Base-by-base conservation (phyloP, 1,139 yeast species). In the Schizosaccharomyces versatilis region DNA sequence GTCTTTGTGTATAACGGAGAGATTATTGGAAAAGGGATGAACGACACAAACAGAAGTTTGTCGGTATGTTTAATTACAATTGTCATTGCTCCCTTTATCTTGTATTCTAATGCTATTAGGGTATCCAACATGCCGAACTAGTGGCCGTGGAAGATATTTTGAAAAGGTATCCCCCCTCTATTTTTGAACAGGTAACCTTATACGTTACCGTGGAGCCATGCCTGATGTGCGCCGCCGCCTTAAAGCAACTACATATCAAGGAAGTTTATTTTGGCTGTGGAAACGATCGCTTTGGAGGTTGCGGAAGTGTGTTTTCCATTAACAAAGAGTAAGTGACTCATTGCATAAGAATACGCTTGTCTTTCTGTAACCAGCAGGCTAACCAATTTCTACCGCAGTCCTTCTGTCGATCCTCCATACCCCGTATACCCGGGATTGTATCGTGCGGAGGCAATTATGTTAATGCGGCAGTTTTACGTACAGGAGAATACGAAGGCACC, bases 201-300 rank as follows among this genome's bases (percentile, higher is more conserved):
- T 90, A 86, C 66, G 99, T 90, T 32, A 85, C 97, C 0, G 97
- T 90, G 1, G 99, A 90, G 66, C 99, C 99, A 0, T 90, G 99
- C 66, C 81, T 93, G 9, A 90, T 90, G 99, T 90, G 99, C 70
- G 97, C 96, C 0, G 80, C 94, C 38, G 90, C 95, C 1, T 68
- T 90, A 54, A 75, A 90, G 56, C 98, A 90, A 63, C 66, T 88
- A 41, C 81, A 83, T 1, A 77, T 90, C 17, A 69, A 77, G 24
- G 71, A 72, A 48, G 95, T 88, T 1, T 78, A 80, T 51, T 90
- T 83, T 63, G 97, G 98, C 0, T 88, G 96, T 64, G 93, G 86
- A 0, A 90, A 90, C 65, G 97, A 90, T 60, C 69, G 98, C 54
- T 90, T 90, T 69, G 98, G 98, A 0, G 98, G 98, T 0, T 86